These are phyloP conservation scores for Beta vulgaris DNA, from an alignment of 148 eudicot species.

Conservation along the genomic window DNA sequence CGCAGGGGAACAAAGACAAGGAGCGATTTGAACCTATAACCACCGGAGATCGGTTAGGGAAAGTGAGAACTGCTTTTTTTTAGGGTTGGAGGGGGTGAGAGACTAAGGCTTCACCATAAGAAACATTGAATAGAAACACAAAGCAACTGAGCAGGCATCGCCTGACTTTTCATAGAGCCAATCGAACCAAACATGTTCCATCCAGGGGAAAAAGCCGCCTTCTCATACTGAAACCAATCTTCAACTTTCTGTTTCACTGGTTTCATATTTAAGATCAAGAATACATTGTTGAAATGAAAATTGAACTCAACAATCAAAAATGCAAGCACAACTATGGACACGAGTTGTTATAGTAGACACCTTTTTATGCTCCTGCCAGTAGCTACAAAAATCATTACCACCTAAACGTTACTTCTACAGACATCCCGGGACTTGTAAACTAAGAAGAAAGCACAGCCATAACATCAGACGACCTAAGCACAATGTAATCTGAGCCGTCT, in stretches of 20 bases:
- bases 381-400: slow-evolving; percentile 21
- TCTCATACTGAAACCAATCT: not conserved
- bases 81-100: too few relatives aligned
- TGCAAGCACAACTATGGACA: slow-evolving; percentile 11
- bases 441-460: slow-evolving; percentile 57
- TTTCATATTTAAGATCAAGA: not conserved
- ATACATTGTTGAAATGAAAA: not conserved
- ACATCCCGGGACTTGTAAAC: not conserved
- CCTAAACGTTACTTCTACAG: slow-evolving; percentile 13
- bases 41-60: too few relatives aligned
- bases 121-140: too few relatives aligned
- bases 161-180: too few relatives aligned
- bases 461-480: slow-evolving; percentile 66
- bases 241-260: not conserved
- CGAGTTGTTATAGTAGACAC: too few relatives aligned
- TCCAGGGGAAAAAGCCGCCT: too few relatives aligned
- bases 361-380: slow-evolving; percentile 1
- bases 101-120: too few relatives aligned
- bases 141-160: too few relatives aligned
- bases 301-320: slow-evolving; percentile 12
- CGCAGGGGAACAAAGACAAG: too few relatives aligned
- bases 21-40: too few relatives aligned
- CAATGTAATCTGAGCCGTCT: slow-evolving; percentile 77
- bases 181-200: too few relatives aligned
- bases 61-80: too few relatives aligned